Evolutionary conservation across 805 yeast genomes (phyloP).

Genomic region (Candida silvicultrix): DNA sequence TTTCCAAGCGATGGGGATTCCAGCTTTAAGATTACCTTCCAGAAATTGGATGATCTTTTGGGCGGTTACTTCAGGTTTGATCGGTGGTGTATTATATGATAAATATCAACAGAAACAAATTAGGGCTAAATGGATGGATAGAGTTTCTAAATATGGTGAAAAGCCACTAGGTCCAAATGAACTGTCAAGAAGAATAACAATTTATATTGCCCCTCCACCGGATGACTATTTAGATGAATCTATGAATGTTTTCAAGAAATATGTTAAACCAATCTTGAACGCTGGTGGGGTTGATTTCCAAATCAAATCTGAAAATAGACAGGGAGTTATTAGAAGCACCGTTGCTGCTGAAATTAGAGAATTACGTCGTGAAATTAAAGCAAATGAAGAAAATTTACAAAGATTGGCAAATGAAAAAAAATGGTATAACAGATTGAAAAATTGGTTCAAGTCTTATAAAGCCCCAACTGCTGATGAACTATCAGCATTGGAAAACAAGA

Average conservation of each 20-base stretch:
- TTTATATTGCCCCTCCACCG: conserved; percentile 96
- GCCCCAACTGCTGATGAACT: conserved; percentile 8
- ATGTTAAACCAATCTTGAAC: conserved; percentile 78
- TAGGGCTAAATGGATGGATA: conserved; percentile 56
- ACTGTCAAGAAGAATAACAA: conserved; percentile 68
- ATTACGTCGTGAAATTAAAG: conserved; percentile 44
- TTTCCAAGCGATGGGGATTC: conserved; percentile 77
- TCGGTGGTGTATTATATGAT: conserved; percentile 81
- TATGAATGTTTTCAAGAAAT: conserved; percentile 65
- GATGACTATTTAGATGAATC: conserved; percentile 79
- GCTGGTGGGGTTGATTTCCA: conserved; percentile 84
- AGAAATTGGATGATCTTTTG: conserved; percentile 93
- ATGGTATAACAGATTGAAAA: conserved; percentile 13
- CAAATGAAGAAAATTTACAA: conserved; percentile 18
- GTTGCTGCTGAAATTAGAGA: conserved; percentile 82
- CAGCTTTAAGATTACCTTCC: conserved; percentile 71
- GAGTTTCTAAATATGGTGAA: conserved; percentile 49
- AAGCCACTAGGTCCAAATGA: conserved; percentile 40
- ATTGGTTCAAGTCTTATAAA: background rate
- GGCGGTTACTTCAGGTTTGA: conserved; percentile 53
- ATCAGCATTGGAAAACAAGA: conserved; percentile 6
- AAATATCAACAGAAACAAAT: conserved; percentile 62
- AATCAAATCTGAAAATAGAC: conserved; percentile 67
- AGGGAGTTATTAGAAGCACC: conserved; percentile 77
- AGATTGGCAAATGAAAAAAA: conserved; percentile 13